phyloP scores from a whole-genome alignment of 371 early-diverging fungal genomes.

The Dipsacomyces acuminosporus region DNA sequence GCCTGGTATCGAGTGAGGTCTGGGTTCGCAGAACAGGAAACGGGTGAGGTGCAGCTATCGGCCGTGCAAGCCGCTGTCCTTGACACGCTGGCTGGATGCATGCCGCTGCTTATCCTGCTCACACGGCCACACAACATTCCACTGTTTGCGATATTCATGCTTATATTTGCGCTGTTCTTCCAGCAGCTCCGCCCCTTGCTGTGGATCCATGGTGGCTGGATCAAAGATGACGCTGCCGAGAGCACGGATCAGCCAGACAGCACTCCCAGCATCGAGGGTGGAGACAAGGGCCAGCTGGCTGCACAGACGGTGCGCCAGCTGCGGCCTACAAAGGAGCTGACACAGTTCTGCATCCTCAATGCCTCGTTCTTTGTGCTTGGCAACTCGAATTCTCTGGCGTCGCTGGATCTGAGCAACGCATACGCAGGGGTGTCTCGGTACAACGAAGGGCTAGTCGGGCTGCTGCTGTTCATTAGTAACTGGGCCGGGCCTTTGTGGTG shows the following conservation, averaged over 20 bases:
- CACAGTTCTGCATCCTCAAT: constrained; percentile 47
- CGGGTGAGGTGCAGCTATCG: constrained; percentile 9
- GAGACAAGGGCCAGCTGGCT: background rate
- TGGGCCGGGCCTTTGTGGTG: constrained; percentile 70
- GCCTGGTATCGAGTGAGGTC: constrained; percentile 40
- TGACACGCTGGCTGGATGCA: constrained; percentile 33
- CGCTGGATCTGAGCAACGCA: constrained; percentile 71
- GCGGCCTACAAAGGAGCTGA: constrained; percentile 32
- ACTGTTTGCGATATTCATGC: constrained; percentile 53
- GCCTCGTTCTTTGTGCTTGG: constrained; percentile 66
- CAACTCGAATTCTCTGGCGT: constrained; percentile 73
- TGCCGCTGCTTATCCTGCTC: constrained; percentile 56
- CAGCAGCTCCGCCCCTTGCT: constrained; percentile 46
- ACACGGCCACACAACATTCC: constrained; percentile 58
- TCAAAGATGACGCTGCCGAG: background rate
- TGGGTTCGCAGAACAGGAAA: constrained; percentile 10
- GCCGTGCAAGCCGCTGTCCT: constrained; percentile 15
- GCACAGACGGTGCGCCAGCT: background rate
- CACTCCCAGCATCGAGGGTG: no score
- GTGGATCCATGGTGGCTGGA: background rate
- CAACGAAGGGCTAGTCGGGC: constrained; percentile 56
- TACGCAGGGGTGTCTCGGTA: constrained; percentile 70
- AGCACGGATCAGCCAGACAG: no score
- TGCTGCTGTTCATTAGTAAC: constrained; percentile 62
- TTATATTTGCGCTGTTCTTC: constrained; percentile 32